These are phyloP conservation scores for Cocos nucifera DNA, from an alignment of 176 grass and related monocot genomes.

Conservation along the genomic window DNA sequence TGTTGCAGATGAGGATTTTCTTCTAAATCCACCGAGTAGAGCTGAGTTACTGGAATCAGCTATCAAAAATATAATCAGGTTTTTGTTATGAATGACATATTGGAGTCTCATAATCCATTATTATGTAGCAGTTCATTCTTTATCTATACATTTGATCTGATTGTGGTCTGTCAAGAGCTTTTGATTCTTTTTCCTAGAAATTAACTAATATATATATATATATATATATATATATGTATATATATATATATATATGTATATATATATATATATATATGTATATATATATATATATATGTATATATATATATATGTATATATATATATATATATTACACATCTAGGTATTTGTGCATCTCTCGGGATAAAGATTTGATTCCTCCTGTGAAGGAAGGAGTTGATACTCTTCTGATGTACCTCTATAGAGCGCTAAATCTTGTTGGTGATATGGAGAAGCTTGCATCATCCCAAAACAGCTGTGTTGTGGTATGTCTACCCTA, in stretches of 20 bases:
- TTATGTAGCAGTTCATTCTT: too few species aligned
- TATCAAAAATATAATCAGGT: constrained; percentile 96
- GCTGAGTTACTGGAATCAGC: constrained; percentile 68
- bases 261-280: too few species aligned
- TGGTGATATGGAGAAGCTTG: constrained; percentile 95
- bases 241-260: too few species aligned
- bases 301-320: too few species aligned
- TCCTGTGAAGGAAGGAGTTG: constrained; percentile 76
- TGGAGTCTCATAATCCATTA: too few species aligned
- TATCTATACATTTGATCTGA: too few species aligned
- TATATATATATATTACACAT: too few species aligned
- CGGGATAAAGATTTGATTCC: constrained; percentile 52
- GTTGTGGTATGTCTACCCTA: constrained; percentile 54
- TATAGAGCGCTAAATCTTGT: constrained; percentile 94
- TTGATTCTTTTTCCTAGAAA: neutral
- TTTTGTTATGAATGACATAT: constrained; percentile 15
- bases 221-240: too few species aligned
- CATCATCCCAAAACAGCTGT: constrained; percentile 81
- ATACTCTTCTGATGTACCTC: constrained; percentile 99
- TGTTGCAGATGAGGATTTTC: constrained; percentile 73
- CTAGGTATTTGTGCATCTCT: constrained; percentile 62
- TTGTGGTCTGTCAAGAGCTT: neutral
- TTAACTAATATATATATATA: too few species aligned
- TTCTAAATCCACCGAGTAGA: constrained; percentile 81
- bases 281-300: too few species aligned